Base-by-base conservation (phyloP, 306 rosid species). In the Vachellia pachyceras region DNA sequence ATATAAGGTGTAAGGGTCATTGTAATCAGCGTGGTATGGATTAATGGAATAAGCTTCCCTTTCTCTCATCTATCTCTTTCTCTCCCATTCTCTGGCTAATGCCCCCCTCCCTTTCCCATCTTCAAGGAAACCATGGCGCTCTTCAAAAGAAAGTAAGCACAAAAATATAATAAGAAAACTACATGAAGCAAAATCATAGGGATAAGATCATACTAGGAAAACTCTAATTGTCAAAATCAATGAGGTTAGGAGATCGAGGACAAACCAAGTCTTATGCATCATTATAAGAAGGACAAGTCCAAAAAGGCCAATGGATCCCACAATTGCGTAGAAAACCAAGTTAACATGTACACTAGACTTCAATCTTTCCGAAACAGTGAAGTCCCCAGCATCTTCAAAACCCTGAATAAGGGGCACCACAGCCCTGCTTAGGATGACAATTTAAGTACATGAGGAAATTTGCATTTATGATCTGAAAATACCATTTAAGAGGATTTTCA, bases 371-470 rank as follows among this genome's bases (percentile, higher is more conserved):
- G 88, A 76, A 36, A 90, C 81, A 12, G 98, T 93, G 83, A 95
- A 95, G 87, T 95, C 99, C 63, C 99, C 98, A 73, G 98, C 97
- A 77, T 95, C 99, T 93, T 95, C 99, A 89, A 90, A 95, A 86
- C 99, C 99, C 94, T 95, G 98, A 90, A 95, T 93, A 90, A 95
- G 99, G 84, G 99, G 99, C 86, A 92, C 98, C 88, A 91, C 93
- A 83, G 93, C 92, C 99, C 99, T 95, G 96, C 82, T 90, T 84
- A 90, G 86, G 84, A 87, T 79, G 82, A 82, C 69, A 83, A 82
- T 78, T 76, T 72, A 60, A 81, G 63, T 58, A 69, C 65, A 85
- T 87, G 82, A 91, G 95, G 83, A 90, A 63, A 84, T 73, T 73
- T 72, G 17, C 78, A 67, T 57, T 49, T 73, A 22, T 57, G 58